These are phyloP conservation scores for Kodamaea anthophila DNA, from an alignment of 1,139 yeast species.

Conservation along the genomic window DNA sequence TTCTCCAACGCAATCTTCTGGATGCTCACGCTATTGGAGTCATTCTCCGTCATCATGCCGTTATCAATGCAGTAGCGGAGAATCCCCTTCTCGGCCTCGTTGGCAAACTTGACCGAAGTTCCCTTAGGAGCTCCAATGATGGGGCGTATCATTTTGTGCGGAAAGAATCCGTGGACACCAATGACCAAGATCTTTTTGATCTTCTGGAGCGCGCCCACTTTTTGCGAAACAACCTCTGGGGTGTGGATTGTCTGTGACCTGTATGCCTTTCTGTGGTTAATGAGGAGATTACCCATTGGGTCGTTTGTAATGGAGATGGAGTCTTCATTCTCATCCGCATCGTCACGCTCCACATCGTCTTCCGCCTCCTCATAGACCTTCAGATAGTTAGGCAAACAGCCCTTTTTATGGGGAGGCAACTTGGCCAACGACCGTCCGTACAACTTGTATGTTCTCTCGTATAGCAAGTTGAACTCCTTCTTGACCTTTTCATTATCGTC, in stretches of 20 bases:
- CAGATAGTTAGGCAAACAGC: slow-evolving; percentile 39
- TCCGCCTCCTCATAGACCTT: slow-evolving; percentile 17
- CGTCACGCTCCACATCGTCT: slow-evolving; percentile 9
- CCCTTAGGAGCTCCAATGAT: slow-evolving; percentile 91
- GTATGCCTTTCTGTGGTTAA: slow-evolving; percentile 21
- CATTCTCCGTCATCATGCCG: slow-evolving; percentile 33
- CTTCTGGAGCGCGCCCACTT: slow-evolving; percentile 27
- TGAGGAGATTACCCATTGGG: slow-evolving; percentile 40
- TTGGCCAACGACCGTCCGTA: slow-evolving; percentile 37
- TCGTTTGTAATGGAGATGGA: slow-evolving; percentile 38
- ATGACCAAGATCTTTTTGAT: slow-evolving; percentile 62
- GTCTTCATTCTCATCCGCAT: slow-evolving; percentile 27
- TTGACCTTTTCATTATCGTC: slow-evolving; percentile 22
- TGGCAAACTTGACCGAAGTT: slow-evolving; percentile 79
- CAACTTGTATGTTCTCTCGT: slow-evolving; percentile 35
- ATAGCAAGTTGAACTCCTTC: slow-evolving; percentile 30
- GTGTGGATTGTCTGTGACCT: slow-evolving; percentile 2
- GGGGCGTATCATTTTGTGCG: slow-evolving; percentile 78
- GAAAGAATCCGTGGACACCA: slow-evolving; percentile 95
- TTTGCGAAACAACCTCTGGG: slow-evolving; percentile 26
- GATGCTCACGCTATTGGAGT: slow-evolving; percentile 48
- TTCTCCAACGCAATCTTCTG: slow-evolving; percentile 90
- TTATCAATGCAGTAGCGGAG: slow-evolving; percentile 65
- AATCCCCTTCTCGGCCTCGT: slow-evolving; percentile 77
- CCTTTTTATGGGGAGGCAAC: slow-evolving; percentile 34